These are phyloP conservation scores for Rhodamnia rubescens DNA, from an alignment of 345 rosid species.

Conservation along the genomic window DNA sequence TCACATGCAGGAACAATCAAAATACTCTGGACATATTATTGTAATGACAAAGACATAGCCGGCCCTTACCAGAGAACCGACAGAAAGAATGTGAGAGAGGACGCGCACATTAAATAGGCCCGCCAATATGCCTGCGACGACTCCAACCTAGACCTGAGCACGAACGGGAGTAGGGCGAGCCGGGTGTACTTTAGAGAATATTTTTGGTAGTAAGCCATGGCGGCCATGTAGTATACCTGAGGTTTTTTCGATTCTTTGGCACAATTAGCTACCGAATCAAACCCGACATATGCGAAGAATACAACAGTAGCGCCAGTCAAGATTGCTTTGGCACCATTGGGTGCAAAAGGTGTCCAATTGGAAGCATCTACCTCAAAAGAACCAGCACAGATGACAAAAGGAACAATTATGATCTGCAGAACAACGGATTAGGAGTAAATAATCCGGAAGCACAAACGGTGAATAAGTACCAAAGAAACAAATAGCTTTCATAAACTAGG, in stretches of 20 bases:
- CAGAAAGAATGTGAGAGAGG: conserved; percentile 92
- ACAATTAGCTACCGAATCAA: conserved; percentile 95
- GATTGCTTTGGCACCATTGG: conserved; percentile 62
- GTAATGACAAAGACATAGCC: not conserved
- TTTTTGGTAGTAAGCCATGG: conserved; percentile 82
- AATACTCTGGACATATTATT: not conserved
- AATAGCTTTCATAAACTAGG: not conserved
- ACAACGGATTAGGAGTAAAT: not conserved
- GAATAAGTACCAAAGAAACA: not conserved
- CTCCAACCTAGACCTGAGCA: conserved; percentile 94
- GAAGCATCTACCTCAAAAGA: conserved; percentile 77
- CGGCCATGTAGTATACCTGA: conserved; percentile 61
- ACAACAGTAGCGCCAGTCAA: conserved; percentile 89
- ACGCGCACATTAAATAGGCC: conserved; percentile 72
- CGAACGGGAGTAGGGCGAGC: conserved; percentile 71
- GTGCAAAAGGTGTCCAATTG: conserved; percentile 94
- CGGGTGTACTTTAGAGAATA: conserved; percentile 80
- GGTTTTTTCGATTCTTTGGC: conserved; percentile 92
- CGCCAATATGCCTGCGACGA: conserved; percentile 62
- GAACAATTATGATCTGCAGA: conserved; percentile 70
- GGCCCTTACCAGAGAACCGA: conserved; percentile 77
- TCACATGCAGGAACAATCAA: not conserved
- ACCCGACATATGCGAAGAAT: conserved; percentile 95
- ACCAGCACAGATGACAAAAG: conserved; percentile 63
- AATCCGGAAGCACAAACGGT: not conserved